Base-by-base conservation (phyloP, 345 rosid genomes). In the Clarkia xantiana region DNA sequence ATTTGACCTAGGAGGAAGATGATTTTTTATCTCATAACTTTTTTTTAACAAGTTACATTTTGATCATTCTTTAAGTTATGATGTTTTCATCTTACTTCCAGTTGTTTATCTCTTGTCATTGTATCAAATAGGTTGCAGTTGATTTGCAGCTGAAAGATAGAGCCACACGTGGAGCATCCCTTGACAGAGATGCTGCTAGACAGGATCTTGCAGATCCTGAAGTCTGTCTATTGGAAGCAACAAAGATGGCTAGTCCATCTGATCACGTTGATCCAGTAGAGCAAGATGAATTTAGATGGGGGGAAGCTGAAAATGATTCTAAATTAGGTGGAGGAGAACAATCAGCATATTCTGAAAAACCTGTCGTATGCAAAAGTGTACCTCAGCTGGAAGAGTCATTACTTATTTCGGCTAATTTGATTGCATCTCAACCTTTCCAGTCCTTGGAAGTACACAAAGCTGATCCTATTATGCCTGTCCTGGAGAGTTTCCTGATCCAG, bases 401-500 rank as follows among this genome's bases (percentile, higher is more conserved):
- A 44, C 43, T 55, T n/a, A 49, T 45, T 58, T 57, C 62, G 55
- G 40, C 45, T 12, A 22, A 34, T 55, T 71, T 69, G 18, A 56
- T 55, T 64, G 63, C 52, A 55, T 64, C 80, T 65, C 67, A 64
- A 25, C 49, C 22, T 53, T 48, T 29, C 47, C 58, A 59, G 46
- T 69, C 69, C 18, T 20, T 42, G 44, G 75, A 61, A 19, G 54
- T 59, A 61, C 42, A 29, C 11, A 14, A 53, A 50, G 44, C 62
- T 18, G 72, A 72, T 51, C 73, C 76, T 57, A 49, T 18, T 46
- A 67, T 68, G 48, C 86, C 89, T 40, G 76, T 69, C 43, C 58
- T 78, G 51, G 94, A 86, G 70, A 70, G 82, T 12, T 91, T 81
- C 64, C 52, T 69, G 20, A 44, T 84, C 65, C 70, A 69, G 59